Conservation (phyloP, 1,139 yeast species). For the Saccharomyces hybrid region DNA sequence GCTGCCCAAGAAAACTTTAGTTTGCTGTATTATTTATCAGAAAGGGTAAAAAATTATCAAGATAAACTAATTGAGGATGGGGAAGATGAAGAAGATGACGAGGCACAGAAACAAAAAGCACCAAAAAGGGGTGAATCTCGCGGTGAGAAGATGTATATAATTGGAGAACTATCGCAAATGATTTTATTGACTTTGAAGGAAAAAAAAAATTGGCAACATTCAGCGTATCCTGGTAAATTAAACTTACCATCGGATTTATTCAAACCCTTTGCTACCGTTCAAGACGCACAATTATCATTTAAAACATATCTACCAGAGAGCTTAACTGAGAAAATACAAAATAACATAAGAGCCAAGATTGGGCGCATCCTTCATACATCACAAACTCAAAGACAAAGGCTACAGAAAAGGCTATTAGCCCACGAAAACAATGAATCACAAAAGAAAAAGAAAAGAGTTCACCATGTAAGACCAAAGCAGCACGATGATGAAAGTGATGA, state of each 20-base stretch:
- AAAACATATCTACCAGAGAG: slow-evolving; percentile 23
- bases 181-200: slow-evolving; percentile 54
- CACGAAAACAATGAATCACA: slow-evolving; percentile 19
- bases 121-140: slow-evolving; percentile 16
- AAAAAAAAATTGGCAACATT: slow-evolving; percentile 56
- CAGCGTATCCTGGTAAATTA: slow-evolving; percentile 76
- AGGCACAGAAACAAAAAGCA: slow-evolving; percentile 5
- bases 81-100: slow-evolving; percentile 28
- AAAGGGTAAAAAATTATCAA: slow-evolving; percentile 70
- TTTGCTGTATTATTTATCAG: slow-evolving; percentile 65
- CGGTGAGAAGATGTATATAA: slow-evolving; percentile 43
- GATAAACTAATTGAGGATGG: slow-evolving; percentile 44
- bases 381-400: slow-evolving; percentile 27
- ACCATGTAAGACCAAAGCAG: neutral
- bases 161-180: slow-evolving; percentile 69
- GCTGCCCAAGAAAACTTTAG: slow-evolving; percentile 65
- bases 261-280: slow-evolving; percentile 41
- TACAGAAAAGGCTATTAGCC: slow-evolving; percentile 26
- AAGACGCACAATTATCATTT: slow-evolving; percentile 33
- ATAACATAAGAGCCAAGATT: slow-evolving; percentile 25
- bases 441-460: slow-evolving; percentile 6
- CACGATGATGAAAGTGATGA: neutral
- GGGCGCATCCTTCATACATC: slow-evolving; percentile 24
- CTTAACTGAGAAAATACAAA: slow-evolving; percentile 16
- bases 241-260: slow-evolving; percentile 60